A percentile compares a stretch with the other conserved stretches of the same genome.
Evolutionary conservation across 208 protist species (phyloP).

Genomic region (Crithidia bombi): DNA sequence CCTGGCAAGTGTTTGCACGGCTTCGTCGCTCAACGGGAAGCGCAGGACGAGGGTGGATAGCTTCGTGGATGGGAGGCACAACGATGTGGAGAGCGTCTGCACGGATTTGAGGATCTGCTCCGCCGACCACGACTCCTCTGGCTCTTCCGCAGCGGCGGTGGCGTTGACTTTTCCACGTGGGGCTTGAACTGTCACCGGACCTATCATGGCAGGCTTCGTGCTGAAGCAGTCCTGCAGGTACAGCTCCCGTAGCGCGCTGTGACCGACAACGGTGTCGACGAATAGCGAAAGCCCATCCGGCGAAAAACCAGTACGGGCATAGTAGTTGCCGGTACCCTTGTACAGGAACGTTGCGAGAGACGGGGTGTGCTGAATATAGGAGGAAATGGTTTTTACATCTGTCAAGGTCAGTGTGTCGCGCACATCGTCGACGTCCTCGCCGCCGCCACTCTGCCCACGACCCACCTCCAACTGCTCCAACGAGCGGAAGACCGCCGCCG

Average conservation of each 20-base stretch:
- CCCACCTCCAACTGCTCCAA: slow-evolving; percentile 55
- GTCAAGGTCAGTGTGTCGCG: slow-evolving; percentile 37
- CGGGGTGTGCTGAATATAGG: slow-evolving; percentile 30
- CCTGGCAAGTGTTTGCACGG: slow-evolving; percentile 35
- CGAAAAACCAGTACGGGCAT: slow-evolving; percentile 44
- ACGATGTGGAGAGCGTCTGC: slow-evolving; percentile 31
- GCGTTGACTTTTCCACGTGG: slow-evolving; percentile 14
- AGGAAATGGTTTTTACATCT: slow-evolving; percentile 29
- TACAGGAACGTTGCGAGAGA: slow-evolving; percentile 44
- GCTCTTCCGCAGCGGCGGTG: neutral
- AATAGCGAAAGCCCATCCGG: slow-evolving; percentile 39
- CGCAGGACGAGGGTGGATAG: slow-evolving; percentile 56
- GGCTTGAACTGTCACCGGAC: slow-evolving; percentile 24
- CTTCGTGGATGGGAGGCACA: slow-evolving; percentile 32
- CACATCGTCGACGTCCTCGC: slow-evolving; percentile 38
- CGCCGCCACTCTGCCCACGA: slow-evolving; percentile 35
- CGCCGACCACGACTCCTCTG: slow-evolving; percentile 21
- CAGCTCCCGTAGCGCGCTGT: slow-evolving; percentile 36
- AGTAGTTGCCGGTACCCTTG: slow-evolving; percentile 58
- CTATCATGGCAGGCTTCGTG: slow-evolving; percentile 33
- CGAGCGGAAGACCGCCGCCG: slow-evolving; percentile 24
- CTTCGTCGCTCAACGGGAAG: slow-evolving; percentile 64
- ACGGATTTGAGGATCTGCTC: slow-evolving; percentile 39
- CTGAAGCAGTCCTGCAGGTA: slow-evolving; percentile 63
- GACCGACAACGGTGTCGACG: slow-evolving; percentile 33